Evolutionary conservation across 108 stramenopile species (phyloP).

Genomic region (Pinguiococcus pyrenoidosus): DNA sequence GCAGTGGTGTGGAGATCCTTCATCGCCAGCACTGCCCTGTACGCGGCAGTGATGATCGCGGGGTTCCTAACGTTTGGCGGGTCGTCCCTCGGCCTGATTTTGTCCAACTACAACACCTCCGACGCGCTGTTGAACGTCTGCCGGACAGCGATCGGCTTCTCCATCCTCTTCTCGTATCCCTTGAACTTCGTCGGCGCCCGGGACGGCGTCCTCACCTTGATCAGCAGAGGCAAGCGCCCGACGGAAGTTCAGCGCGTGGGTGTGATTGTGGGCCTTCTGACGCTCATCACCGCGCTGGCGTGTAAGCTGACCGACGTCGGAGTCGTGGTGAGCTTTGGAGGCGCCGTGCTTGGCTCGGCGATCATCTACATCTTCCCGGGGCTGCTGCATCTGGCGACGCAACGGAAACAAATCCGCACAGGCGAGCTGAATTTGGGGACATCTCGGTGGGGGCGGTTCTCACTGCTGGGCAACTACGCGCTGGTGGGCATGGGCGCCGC

Average conservation of each 20-base stretch:
- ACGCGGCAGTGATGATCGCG: slow-evolving; percentile 56
- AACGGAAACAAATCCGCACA: too few species aligned
- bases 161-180: slow-evolving; percentile 76
- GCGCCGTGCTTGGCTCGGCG: slow-evolving; percentile 58
- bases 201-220: slow-evolving; percentile 5
- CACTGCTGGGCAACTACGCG: too few species aligned
- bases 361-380: slow-evolving; percentile 69
- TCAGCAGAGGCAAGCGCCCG: not conserved
- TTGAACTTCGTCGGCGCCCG: slow-evolving; percentile 49
- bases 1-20: slow-evolving; percentile 63
- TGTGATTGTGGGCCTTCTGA: slow-evolving; percentile 32
- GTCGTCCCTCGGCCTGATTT: slow-evolving; percentile 58
- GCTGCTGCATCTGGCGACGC: slow-evolving; percentile 56
- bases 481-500: too few species aligned
- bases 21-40: slow-evolving; percentile 51
- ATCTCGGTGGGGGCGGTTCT: too few species aligned
- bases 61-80: slow-evolving; percentile 85
- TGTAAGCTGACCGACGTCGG: slow-evolving; percentile 64
- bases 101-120: slow-evolving; percentile 79
- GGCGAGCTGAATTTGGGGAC: too few species aligned
- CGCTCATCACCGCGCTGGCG: slow-evolving; percentile 43
- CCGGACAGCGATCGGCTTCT: slow-evolving; percentile 74
- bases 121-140: slow-evolving; percentile 69
- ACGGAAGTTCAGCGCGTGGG: slow-evolving; percentile 6
- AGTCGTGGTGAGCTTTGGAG: slow-evolving; percentile 68